Evolutionary conservation across 164 flowering plant species (phyloP).

Genomic region (Chimonanthus salicifolius): DNA sequence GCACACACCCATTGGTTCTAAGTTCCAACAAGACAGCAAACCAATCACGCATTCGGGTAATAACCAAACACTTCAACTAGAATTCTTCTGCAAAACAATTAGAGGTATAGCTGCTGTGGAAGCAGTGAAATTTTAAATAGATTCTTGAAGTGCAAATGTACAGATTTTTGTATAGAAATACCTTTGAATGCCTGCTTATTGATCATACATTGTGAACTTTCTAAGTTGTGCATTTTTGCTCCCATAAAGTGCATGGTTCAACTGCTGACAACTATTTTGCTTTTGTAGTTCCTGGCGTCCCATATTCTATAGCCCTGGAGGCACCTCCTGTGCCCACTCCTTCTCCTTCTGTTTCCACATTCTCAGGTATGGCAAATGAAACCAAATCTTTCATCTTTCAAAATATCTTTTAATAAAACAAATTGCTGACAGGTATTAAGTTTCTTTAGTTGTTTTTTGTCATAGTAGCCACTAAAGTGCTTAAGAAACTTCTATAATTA

Average conservation of each 20-base stretch:
- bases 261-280: neutral
- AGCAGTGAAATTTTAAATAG: neutral
- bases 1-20: no score
- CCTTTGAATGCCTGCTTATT: neutral
- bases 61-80: no score
- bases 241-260: neutral
- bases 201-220: neutral
- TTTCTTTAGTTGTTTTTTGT: no score
- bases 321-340: conserved; percentile 45
- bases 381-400: no score
- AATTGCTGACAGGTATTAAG: no score
- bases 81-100: no score
- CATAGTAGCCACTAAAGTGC: no score
- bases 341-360: conserved; percentile 32
- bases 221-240: neutral
- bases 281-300: conserved; percentile 80
- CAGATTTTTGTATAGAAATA: neutral
- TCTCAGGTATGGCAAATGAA: conserved; percentile 40
- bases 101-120: no score
- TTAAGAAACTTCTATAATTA: no score
- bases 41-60: no score
- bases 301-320: conserved; percentile 46
- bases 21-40: no score
- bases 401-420: no score
- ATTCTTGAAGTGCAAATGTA: neutral